Base-by-base conservation (phyloP, 345 rosid species). In the Turritis glabra region DNA sequence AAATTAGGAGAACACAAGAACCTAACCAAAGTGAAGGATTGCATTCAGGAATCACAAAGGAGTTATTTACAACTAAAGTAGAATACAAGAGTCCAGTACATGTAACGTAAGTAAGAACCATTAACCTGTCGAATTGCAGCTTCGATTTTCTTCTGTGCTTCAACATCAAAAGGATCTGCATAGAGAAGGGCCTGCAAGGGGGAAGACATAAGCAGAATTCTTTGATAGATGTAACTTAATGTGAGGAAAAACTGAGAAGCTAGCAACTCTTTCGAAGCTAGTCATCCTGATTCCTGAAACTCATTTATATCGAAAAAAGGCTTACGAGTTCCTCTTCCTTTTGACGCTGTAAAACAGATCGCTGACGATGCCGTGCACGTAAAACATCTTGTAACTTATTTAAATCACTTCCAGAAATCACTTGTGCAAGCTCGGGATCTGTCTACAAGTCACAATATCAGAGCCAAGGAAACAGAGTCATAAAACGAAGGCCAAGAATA, bases 141-240 rank as follows among this genome's bases (percentile, higher is more conserved):
- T 89, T 95, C 99, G 26, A 95, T 92, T 85, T 92, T 95, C 87
- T 74, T 92, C 72, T 95, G 99, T 60, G 98, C 92, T 77, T 95
- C 99, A 67, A 90, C 90, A 65, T 92, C 98, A 82, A 95, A 92
- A 71, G 99, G 99, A 86, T 95, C 99, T 17, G 99, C 99, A 73
- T 87, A 52, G 38, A 89, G 88, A 74, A 95, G 98, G 40, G 92
- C 98, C 99, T 92, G 72, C 27, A 25, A 41, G 5, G 22, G 32
- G 41, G 43, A 25, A 7, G 59, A 47, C 43, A 53, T 44, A 43
- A 60, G 71, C 59, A 64, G 26, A 47, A 29, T 25, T 56, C 51
- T 66, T 51, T 35, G 14, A 60, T 7, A 26, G 11, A 32, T 32
- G 35, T 50, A 48, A 29, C n/a, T 21, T 32, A 56, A 46, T 22